Evolutionary conservation across 164 flowering plant genomes (phyloP).

Genomic region (Litsea cubeba): DNA sequence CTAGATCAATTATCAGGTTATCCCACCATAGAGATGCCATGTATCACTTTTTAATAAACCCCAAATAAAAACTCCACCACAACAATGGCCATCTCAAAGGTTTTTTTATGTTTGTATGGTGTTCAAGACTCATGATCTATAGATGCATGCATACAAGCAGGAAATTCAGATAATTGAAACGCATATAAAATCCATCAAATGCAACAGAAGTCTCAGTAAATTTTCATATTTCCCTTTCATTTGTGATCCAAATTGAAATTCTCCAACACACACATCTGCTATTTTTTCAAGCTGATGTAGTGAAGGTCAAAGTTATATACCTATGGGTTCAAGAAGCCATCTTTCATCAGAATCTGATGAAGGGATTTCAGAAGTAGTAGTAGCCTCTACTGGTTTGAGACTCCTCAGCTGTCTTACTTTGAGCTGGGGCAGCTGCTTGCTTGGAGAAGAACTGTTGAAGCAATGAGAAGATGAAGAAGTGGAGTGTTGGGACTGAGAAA

Average conservation of each 20-base stretch:
- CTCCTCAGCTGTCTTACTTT: slow-evolving; percentile 17
- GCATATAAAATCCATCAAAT: not conserved
- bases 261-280: not conserved
- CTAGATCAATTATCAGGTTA: not conserved
- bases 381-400: slow-evolving; percentile 23
- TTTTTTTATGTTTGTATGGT: not conserved
- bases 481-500: slow-evolving; percentile 8
- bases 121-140: not conserved
- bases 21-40: not conserved
- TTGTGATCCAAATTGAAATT: not conserved
- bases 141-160: not conserved
- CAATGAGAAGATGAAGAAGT: slow-evolving; percentile 7
- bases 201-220: not conserved
- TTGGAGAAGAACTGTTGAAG: slow-evolving; percentile 8
- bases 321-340: slow-evolving; percentile 78
- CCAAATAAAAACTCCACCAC: not conserved
- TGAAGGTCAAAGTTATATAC: slow-evolving; percentile 22
- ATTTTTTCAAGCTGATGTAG: not conserved
- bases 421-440: slow-evolving; percentile 9
- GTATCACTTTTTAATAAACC: not conserved
- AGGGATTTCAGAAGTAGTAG: slow-evolving; percentile 19
- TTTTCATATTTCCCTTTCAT: not conserved
- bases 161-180: not conserved
- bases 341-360: slow-evolving; percentile 28
- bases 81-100: not conserved